Evolutionary conservation across 2,329 filamentous ascomycete species (phyloP).

Genomic region (Fusarium abutilonis): DNA sequence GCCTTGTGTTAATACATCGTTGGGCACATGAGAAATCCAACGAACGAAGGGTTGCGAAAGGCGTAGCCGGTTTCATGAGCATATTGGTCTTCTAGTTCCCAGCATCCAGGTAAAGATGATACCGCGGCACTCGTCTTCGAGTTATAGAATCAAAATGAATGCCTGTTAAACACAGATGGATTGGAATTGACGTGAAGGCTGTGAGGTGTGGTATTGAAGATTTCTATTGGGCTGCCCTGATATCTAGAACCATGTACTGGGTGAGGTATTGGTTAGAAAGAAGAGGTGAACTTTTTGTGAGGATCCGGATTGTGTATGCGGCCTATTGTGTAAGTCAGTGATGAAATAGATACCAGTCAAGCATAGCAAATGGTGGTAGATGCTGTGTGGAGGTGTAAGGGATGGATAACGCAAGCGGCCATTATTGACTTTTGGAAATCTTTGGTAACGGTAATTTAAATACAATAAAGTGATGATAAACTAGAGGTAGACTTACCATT

Average conservation of each 20-base stretch:
- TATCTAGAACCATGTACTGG: not conserved
- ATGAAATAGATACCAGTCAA: not conserved
- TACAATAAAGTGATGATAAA: not conserved
- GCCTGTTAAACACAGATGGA: slow-evolving; percentile 22
- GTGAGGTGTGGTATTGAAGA: slow-evolving; percentile 17
- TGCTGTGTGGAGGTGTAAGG: too few relatives aligned
- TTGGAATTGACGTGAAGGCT: not conserved
- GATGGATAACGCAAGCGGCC: too few relatives aligned
- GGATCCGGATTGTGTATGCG: slow-evolving; percentile 29
- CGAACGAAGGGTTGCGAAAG: slow-evolving; percentile 50
- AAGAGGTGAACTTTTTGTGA: slow-evolving; percentile 32
- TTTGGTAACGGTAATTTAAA: not conserved
- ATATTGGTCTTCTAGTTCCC: slow-evolving; percentile 47
- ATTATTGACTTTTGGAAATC: too few relatives aligned
- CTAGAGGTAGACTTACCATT: slow-evolving; percentile 53
- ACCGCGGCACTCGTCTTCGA: slow-evolving; percentile 30
- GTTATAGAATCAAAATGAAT: slow-evolving; percentile 38
- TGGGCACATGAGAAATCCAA: slow-evolving; percentile 43
- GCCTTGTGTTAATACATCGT: slow-evolving; percentile 50
- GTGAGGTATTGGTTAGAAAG: slow-evolving; percentile 12
- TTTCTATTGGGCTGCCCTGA: slow-evolving; percentile 7
- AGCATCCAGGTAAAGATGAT: slow-evolving; percentile 36
- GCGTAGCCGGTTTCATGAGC: slow-evolving; percentile 51
- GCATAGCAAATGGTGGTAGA: too few relatives aligned
- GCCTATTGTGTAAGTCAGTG: slow-evolving; percentile 18